Conservation (phyloP, 306 rosid species). For the Dicorynia guianensis region DNA sequence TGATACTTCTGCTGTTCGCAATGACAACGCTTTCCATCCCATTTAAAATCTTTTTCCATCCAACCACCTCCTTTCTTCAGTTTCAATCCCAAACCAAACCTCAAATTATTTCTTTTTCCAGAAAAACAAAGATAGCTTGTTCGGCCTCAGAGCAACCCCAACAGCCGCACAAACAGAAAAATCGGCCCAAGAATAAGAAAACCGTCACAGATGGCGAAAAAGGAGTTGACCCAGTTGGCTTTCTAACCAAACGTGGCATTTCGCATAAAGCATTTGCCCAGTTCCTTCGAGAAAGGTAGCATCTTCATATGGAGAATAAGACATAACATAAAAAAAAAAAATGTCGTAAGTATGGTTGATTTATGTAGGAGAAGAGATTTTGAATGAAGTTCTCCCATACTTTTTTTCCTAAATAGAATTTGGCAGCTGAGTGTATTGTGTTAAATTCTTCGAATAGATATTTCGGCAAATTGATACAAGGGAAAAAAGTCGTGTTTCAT, state of each 20-base stretch:
- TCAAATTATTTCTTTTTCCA: conserved; percentile 52
- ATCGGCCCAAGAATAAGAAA: conserved; percentile 40
- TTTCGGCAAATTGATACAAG: not conserved
- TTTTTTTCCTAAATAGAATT: no score
- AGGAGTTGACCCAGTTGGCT: conserved; percentile 84
- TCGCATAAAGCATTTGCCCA: conserved; percentile 79
- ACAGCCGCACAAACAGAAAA: conserved; percentile 45
- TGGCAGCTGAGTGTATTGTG: conserved; percentile 24
- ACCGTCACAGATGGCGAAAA: conserved; percentile 55
- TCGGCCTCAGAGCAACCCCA: conserved; percentile 72
- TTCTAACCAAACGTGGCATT: conserved; percentile 79
- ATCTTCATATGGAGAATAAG: not conserved
- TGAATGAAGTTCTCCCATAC: no score
- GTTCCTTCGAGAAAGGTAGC: conserved; percentile 90
- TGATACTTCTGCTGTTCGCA: conserved; percentile 6
- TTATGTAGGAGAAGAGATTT: not conserved
- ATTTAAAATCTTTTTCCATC: conserved; percentile 47
- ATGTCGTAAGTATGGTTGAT: not conserved
- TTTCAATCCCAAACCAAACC: conserved; percentile 48
- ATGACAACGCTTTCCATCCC: conserved; percentile 64
- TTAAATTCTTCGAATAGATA: not conserved
- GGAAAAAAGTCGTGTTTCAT: not conserved
- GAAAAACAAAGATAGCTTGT: conserved; percentile 54
- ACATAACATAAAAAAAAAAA: not conserved
- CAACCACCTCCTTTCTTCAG: conserved; percentile 40